Evolutionary conservation across 2,329 filamentous ascomycete genomes (phyloP).

Genomic region (Neonectria coccinea): DNA sequence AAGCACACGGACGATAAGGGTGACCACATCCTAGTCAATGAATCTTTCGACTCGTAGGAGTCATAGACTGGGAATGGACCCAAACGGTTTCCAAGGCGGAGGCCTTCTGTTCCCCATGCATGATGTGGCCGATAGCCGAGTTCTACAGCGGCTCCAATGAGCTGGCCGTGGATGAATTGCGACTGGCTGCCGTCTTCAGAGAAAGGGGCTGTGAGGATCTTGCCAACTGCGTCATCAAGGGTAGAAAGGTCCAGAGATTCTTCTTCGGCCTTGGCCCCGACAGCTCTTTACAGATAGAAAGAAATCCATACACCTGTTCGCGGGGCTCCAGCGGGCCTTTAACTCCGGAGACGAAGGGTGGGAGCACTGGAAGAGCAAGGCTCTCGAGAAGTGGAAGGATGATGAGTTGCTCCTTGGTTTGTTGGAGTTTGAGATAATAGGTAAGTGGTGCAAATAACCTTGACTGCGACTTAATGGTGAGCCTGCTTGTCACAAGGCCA

Average conservation of each 20-base stretch:
- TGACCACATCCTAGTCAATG: no score
- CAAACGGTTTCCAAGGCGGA: no score
- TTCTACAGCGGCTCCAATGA: no score
- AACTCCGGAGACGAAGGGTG: not conserved
- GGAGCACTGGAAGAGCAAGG: slow-evolving; percentile 11
- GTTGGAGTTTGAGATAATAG: not conserved
- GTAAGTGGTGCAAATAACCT: no score
- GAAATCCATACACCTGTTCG: slow-evolving; percentile 25
- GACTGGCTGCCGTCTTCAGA: slow-evolving; percentile 20
- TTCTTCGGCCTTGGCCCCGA: slow-evolving; percentile 34
- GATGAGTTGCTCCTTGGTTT: slow-evolving; percentile 9
- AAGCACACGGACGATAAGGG: no score
- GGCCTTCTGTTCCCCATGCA: no score
- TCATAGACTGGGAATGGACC: no score
- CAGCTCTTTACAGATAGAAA: slow-evolving; percentile 10
- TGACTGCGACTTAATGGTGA: no score
- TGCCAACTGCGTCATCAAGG: slow-evolving; percentile 30
- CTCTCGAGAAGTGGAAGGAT: slow-evolving; percentile 17
- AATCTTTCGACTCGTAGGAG: no score
- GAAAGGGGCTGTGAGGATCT: slow-evolving; percentile 34
- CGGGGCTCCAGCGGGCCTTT: slow-evolving; percentile 27
- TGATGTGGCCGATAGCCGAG: no score
- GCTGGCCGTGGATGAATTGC: no score
- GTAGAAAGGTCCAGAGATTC: slow-evolving; percentile 32
- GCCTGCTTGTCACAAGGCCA: no score